Base-by-base conservation (phyloP, 495 filamentous ascomycete genomes). In the Penicillium arizonense region DNA sequence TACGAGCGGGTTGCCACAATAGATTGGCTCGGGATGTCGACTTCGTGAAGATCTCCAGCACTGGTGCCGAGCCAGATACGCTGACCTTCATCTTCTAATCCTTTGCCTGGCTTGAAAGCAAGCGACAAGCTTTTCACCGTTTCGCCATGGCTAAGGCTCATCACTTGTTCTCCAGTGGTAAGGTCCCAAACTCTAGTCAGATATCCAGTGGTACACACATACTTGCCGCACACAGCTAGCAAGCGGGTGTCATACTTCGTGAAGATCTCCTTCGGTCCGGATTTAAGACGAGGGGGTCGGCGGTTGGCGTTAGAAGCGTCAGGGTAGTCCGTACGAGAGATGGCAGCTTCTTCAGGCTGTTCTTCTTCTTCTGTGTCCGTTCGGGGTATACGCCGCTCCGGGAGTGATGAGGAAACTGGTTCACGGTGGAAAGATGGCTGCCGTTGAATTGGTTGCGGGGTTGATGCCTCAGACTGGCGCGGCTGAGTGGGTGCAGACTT, bases 21-120 rank as follows among this genome's bases (percentile, higher is more conserved):
- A 23, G 77, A 82, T 54, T 90, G 85, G 4, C 81, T 80, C 3
- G 73, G 61, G 52, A 97, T 82, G 69, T 97, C 90, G 41, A 96
- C 75, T 71, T 98, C 94, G 39, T 93, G 80, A 14, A 98, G 71
- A 53, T 97, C 95, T 23, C 94, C 94, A 40, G 80, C 69, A 59
- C 83, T 96, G 28, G 85, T 96, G 1, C 94, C 94, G 13, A 98
- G 78, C 94, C 94, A 98, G n/a, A 98, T 55, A 12, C 85, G 80
- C 40, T 78, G 75, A 10, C 92, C 92, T 68, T 97, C 93, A 39
- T 92, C 86, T 51, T 87, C 82, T 6, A 90, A 75, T 41, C 82
- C 81, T 20, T 72, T 69, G 0, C 86, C 82, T 7, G 93, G 90
- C 68, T 93, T 96, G 68, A 98, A 98, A 3, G 86, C 79, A 2